Conservation (phyloP, 2,329 filamentous ascomycete species). For the Thermothelomyces thermophilus region DNA sequence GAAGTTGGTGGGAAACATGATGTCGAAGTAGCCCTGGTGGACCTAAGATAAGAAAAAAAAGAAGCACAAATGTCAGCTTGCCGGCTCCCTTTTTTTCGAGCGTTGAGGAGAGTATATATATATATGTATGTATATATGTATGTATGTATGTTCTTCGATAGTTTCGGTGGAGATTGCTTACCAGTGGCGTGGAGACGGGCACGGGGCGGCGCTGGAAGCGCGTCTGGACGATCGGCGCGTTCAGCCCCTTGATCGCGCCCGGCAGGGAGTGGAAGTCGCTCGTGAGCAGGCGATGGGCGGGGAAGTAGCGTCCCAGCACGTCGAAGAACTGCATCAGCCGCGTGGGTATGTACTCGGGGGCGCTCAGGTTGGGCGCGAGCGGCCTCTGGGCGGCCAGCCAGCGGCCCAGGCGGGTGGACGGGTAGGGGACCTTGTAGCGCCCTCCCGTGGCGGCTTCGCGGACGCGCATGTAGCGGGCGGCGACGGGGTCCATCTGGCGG, state of each 20-base stretch:
- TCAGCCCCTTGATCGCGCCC: slow-evolving; percentile 74
- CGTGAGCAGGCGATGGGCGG: slow-evolving; percentile 77
- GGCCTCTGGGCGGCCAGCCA: slow-evolving; percentile 59
- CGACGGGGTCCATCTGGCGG: slow-evolving; percentile 71
- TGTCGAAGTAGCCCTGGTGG: slow-evolving; percentile 98
- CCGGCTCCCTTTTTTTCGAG: not conserved
- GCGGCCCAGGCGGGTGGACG: slow-evolving; percentile 48
- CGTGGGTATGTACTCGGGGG: slow-evolving; percentile 90
- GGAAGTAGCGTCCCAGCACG: slow-evolving; percentile 80
- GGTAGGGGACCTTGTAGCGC: slow-evolving; percentile 57
- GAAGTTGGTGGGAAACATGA: slow-evolving; percentile 96
- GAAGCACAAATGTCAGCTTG: not conserved
- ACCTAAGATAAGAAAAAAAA: slow-evolving; percentile 57
- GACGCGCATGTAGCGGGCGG: slow-evolving; percentile 75
- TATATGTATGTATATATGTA: no score
- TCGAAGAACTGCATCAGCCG: slow-evolving; percentile 96
- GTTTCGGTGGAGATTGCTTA: no score
- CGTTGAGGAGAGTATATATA: not conserved
- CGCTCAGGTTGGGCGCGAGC: slow-evolving; percentile 67
- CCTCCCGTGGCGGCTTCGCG: slow-evolving; percentile 67
- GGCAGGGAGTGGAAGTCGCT: slow-evolving; percentile 87
- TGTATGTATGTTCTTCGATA: no score
- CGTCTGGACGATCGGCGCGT: slow-evolving; percentile 94
- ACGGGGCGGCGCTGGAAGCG: slow-evolving; percentile 82
- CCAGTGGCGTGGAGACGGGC: slow-evolving; percentile 82